phyloP scores from a whole-genome alignment of 75 land plant species.

The Chamaecyparis obtusa region DNA sequence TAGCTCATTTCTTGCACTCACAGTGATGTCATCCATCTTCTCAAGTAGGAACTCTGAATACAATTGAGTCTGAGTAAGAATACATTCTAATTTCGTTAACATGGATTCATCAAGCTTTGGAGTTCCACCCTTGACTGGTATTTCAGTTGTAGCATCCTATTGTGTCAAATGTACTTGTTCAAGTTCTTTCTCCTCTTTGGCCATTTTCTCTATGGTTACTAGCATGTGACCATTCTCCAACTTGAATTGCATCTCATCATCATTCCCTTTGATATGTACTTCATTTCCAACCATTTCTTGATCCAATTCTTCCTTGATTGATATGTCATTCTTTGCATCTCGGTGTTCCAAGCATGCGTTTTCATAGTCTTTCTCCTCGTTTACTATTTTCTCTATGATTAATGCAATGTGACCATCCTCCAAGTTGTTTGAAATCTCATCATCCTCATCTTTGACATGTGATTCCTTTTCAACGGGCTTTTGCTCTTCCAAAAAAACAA shows the following conservation, averaged over 20 bases:
- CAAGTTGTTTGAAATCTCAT: too few species aligned
- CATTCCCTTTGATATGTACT: constrained; percentile 9
- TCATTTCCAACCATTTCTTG: background rate
- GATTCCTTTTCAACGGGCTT: constrained; percentile 14
- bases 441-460: background rate
- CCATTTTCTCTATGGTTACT: constrained; percentile 51
- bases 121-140: background rate
- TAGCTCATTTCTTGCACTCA: too few species aligned
- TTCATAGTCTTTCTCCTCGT: too few species aligned
- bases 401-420: too few species aligned
- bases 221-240: constrained; percentile 35
- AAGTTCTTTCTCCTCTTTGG: constrained; percentile 53
- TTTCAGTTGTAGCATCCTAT: background rate
- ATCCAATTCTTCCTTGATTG: too few species aligned
- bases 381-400: too few species aligned
- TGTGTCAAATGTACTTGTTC: constrained; percentile 9
- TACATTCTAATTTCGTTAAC: constrained; percentile 37
- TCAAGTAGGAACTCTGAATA: constrained; percentile 44
- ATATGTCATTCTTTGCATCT: too few species aligned
- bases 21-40: constrained; percentile 39
- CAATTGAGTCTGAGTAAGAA: constrained; percentile 35
- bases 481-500: constrained; percentile 53
- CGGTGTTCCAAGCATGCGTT: too few species aligned
- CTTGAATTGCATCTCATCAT: background rate
- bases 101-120: background rate